Base-by-base conservation (phyloP, 208 protist species). In the Leishmania martiniquensis region DNA sequence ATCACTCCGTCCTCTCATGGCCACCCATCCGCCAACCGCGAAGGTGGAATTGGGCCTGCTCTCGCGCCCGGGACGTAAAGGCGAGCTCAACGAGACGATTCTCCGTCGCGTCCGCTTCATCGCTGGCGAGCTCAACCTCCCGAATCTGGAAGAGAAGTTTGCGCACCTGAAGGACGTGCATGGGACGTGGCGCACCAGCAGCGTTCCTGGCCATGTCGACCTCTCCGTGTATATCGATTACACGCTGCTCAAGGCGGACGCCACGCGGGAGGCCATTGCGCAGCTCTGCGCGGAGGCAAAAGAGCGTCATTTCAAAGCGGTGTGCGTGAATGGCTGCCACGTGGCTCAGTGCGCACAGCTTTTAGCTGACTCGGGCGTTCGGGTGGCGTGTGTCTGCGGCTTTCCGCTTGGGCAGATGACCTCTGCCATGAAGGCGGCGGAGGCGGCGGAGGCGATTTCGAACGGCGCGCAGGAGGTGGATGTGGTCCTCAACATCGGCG, bases 401-500 rank as follows among this genome's bases (percentile, higher is more conserved):
- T 99, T 99, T 80, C 98, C 98, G 0, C 89, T 99, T 17, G 98
- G 98, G 12, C 87, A 96, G 68, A 95, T 88, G 80, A 93, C 85
- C 0, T 78, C 91, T 0, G 77, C 78, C 13, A 86, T 91, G 68
- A 99, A 99, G 83, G 92, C 81, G 1, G 85, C 86, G 2, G 97
- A 99, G 83, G 89, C 96, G 10, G 60, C 59, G 42, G 83, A 92
- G 49, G 84, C 80, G 39, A 83, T 98, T 4, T 57, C 72, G 39
- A 39, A 88, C 22, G 98, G 97, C n/a, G 97, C 93, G 4, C 52
- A 88, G 29, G 98, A 99, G 73, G 88, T 99, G 37, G 98, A 99
- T 83, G 98, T 99, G 95, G 98, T 99, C 37, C 79, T 99, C 39
- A 98, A 98, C 83, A 81, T 98, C 29, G 97, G 97, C 47, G 81